Conservation (phyloP, 345 rosid species). For the Brassica nigra region DNA sequence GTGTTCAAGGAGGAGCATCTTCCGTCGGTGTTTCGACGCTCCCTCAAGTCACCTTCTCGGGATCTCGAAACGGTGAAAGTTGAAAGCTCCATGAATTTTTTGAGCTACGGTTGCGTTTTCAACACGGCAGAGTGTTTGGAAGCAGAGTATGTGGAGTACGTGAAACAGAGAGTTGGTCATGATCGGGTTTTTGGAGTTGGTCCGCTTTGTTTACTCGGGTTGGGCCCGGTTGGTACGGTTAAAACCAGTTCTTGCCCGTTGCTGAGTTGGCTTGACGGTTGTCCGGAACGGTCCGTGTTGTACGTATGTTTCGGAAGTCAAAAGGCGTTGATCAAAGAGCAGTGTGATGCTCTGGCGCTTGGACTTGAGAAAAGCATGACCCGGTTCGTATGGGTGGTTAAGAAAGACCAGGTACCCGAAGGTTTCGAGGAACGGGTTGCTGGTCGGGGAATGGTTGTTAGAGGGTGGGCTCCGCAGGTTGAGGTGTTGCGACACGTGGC, state of each 20-base stretch:
- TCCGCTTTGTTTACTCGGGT: conserved; percentile 53
- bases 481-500: conserved; percentile 54
- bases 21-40: conserved; percentile 45
- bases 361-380: conserved; percentile 18
- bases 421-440: conserved; percentile 53
- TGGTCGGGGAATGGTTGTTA: conserved; percentile 48
- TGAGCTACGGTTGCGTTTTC: conserved; percentile 52
- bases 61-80: conserved; percentile 40
- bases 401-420: conserved; percentile 36
- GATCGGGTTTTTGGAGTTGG: conserved; percentile 59
- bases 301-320: conserved; percentile 80
- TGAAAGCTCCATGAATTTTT: conserved; percentile 38
- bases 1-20: conserved; percentile 52
- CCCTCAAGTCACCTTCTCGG: conserved; percentile 6
- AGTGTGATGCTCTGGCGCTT: conserved; percentile 30
- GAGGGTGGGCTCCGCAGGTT: conserved; percentile 68
- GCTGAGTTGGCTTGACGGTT: conserved; percentile 56
- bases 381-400: conserved; percentile 38
- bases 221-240: conserved; percentile 9
- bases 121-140: conserved; percentile 56
- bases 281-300: conserved; percentile 54
- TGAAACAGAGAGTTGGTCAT: conserved; percentile 47
- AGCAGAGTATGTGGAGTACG: conserved; percentile 40
- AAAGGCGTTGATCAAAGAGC: conserved; percentile 44
- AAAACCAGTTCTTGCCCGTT: conserved; percentile 1